These are phyloP conservation scores for Colletotrichum ledebouriae DNA, from an alignment of 2,329 filamentous ascomycete genomes.

Conservation along the genomic window DNA sequence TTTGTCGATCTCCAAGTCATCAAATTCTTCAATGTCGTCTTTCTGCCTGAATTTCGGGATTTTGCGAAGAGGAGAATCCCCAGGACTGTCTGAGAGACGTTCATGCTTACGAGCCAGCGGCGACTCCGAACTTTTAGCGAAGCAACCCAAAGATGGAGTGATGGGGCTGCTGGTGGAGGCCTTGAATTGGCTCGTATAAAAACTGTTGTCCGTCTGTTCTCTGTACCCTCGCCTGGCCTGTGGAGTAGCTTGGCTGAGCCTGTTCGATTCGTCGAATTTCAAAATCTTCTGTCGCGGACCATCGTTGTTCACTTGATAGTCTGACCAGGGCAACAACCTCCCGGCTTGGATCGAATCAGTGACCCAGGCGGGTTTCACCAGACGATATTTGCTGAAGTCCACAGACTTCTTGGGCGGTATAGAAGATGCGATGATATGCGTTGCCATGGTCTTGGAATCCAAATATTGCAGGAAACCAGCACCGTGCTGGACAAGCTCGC, in stretches of 20 bases:
- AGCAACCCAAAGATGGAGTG: conserved; percentile 48
- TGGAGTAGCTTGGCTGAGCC: conserved; percentile 75
- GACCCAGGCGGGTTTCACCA: conserved; percentile 96
- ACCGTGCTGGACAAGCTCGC: conserved; percentile 90
- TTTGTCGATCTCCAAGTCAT: conserved; percentile 39
- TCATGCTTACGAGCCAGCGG: conserved; percentile 37
- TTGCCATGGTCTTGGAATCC: conserved; percentile 93
- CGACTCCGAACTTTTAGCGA: conserved; percentile 48
- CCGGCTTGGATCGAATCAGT: conserved; percentile 89
- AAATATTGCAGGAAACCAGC: conserved; percentile 95
- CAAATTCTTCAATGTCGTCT: conserved; percentile 40
- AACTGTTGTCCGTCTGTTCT: conserved; percentile 85
- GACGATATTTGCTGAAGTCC: conserved; percentile 88
- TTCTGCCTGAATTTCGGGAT: conserved; percentile 13
- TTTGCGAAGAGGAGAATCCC: conserved; percentile 42
- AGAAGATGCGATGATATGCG: conserved; percentile 93
- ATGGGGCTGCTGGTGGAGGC: conserved; percentile 43
- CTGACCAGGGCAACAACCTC: conserved; percentile 85
- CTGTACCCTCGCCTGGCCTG: conserved; percentile 74
- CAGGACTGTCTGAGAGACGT: conserved; percentile 13
- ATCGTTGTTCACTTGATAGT: conserved; percentile 84
- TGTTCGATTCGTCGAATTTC: conserved; percentile 70
- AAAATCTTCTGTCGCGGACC: conserved; percentile 86
- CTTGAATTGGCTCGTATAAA: conserved; percentile 82
- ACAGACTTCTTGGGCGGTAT: conserved; percentile 93